phyloP scores from a whole-genome alignment of 768 basidiomycete genomes.

The Termitomyces sp. region DNA sequence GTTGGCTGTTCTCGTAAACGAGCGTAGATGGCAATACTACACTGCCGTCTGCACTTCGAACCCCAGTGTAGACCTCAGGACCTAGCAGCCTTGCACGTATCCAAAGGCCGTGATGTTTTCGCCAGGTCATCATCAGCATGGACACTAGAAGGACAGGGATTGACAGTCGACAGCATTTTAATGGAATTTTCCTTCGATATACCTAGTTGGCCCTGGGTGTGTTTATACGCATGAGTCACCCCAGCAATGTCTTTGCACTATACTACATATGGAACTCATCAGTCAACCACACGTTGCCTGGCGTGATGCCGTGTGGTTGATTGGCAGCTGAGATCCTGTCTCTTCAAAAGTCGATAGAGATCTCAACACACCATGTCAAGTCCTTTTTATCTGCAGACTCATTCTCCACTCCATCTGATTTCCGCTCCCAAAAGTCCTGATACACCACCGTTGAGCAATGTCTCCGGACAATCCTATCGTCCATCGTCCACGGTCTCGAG shows the following conservation, averaged over 20 bases:
- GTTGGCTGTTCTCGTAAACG: neutral
- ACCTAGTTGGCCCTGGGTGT: neutral
- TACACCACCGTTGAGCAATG: neutral
- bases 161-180: neutral
- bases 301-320: too few relatives aligned
- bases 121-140: neutral
- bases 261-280: neutral
- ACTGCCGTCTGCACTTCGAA: too few relatives aligned
- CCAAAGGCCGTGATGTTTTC: neutral
- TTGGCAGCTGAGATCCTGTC: neutral
- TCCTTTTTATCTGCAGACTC: neutral
- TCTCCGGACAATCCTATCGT: neutral
- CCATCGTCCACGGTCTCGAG: neutral
- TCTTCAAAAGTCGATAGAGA: neutral
- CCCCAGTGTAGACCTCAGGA: neutral
- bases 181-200: neutral
- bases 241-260: neutral
- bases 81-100: neutral
- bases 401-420: neutral
- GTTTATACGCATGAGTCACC: neutral
- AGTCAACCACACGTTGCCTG: neutral
- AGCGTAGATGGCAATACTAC: too few relatives aligned
- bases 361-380: neutral
- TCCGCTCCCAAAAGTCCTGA: too few relatives aligned
- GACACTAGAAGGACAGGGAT: neutral